These are phyloP conservation scores for Tylopilus vinaceipallidus DNA, from an alignment of 768 basidiomycete genomes.

Conservation along the genomic window DNA sequence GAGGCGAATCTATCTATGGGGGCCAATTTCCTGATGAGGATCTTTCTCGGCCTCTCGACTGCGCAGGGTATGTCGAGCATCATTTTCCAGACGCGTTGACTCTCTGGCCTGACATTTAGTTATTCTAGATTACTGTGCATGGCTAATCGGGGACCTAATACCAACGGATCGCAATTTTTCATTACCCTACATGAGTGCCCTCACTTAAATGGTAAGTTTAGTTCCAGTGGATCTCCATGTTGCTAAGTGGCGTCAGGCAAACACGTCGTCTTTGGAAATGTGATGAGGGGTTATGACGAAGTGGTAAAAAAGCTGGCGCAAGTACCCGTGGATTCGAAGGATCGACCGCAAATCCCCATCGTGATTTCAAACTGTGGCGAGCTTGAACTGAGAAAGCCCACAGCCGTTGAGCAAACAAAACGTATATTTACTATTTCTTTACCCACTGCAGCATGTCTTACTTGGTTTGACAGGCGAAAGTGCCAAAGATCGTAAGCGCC, in stretches of 20 bases:
- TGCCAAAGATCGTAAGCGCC: conserved; percentile 20
- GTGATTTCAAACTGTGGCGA: conserved; percentile 80
- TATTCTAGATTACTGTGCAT: conserved; percentile 70
- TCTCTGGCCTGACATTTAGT: background rate
- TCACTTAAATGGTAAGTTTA: conserved; percentile 61
- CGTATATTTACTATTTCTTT: conserved; percentile 9
- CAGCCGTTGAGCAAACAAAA: conserved; percentile 7
- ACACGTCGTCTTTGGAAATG: conserved; percentile 55
- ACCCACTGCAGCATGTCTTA: background rate
- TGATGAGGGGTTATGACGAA: conserved; percentile 58
- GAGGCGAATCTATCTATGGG: conserved; percentile 83
- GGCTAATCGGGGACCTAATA: conserved; percentile 85
- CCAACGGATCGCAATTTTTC: conserved; percentile 88
- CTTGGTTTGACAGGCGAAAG: conserved; percentile 5
- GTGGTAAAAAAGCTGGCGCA: conserved; percentile 59
- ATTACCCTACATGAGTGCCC: conserved; percentile 74
- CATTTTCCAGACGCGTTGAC: background rate
- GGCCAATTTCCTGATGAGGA: conserved; percentile 77
- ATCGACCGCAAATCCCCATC: conserved; percentile 67
- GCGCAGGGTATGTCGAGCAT: conserved; percentile 48
- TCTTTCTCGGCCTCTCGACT: conserved; percentile 58
- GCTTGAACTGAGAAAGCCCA: conserved; percentile 58
- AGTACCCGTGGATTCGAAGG: conserved; percentile 71
- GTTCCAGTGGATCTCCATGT: background rate
- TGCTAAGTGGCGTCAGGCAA: conserved; percentile 41